Evolutionary conservation across 441 rosid genomes (phyloP).

Genomic region (Populus hybrid): DNA sequence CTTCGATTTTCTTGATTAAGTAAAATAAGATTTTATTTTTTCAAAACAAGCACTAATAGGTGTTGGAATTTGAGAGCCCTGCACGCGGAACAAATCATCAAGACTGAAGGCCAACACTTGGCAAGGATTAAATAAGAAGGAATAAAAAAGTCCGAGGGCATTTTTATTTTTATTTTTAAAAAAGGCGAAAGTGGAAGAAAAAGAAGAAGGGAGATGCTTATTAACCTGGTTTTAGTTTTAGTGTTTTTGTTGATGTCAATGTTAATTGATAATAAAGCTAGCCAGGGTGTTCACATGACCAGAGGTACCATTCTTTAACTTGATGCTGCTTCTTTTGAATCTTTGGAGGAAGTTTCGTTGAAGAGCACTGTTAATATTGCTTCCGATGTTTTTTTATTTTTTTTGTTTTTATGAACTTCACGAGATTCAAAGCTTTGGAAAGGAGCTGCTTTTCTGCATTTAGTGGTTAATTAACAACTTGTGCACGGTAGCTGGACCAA

Average conservation of each 20-base stretch:
- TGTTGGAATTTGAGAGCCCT: not conserved
- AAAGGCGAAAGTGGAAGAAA: too few relatives aligned
- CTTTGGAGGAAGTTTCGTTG: slow-evolving; percentile 28
- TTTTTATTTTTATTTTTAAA: too few relatives aligned
- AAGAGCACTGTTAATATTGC: slow-evolving; percentile 8
- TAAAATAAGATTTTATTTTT: too few relatives aligned
- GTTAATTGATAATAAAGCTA: not conserved
- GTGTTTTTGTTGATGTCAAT: not conserved
- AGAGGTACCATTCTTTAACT: slow-evolving; percentile 12
- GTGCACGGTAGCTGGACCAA: not conserved
- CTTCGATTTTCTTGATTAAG: not conserved
- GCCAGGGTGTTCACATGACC: slow-evolving; percentile 7
- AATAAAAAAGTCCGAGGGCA: not conserved
- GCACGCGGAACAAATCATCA: too few relatives aligned
- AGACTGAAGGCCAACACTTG: not conserved
- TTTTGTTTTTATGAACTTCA: not conserved
- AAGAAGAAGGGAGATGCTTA: not conserved
- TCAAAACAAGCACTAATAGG: not conserved
- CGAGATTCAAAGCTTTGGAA: too few relatives aligned
- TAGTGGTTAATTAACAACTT: not conserved
- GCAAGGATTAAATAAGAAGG: not conserved
- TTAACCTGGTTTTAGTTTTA: not conserved
- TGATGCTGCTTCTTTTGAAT: not conserved
- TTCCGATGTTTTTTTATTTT: too few relatives aligned
- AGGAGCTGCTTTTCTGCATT: not conserved